These are phyloP conservation scores for Zygosaccharomyces pseudorouxii DNA, from an alignment of 805 yeast species.

Conservation along the genomic window DNA sequence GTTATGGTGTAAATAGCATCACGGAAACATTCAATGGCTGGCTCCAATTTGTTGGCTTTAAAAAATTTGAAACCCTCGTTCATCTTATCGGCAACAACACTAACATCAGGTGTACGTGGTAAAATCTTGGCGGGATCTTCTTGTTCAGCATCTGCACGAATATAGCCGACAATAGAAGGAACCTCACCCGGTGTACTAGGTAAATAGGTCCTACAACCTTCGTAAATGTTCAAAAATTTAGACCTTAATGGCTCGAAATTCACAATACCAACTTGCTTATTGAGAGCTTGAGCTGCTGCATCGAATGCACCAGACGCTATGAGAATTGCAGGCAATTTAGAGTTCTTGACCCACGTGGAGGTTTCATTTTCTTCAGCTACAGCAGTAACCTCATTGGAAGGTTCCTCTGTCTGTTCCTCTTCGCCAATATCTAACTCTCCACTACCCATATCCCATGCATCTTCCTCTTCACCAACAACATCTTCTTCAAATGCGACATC, in stretches of 20 bases:
- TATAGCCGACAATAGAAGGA: slow-evolving; percentile 62
- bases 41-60: slow-evolving; percentile 75
- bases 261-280: slow-evolving; percentile 82
- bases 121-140: slow-evolving; percentile 44
- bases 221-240: slow-evolving; percentile 80
- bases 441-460: slow-evolving; percentile 79
- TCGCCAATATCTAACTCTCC: slow-evolving; percentile 68
- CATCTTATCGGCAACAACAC: slow-evolving; percentile 51
- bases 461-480: slow-evolving; percentile 51
- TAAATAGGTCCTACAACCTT: slow-evolving; percentile 68
- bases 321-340: slow-evolving; percentile 85
- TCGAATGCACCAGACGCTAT: slow-evolving; percentile 96
- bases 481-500: slow-evolving; percentile 42
- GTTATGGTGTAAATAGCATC: slow-evolving; percentile 70
- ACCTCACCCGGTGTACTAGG: slow-evolving; percentile 66
- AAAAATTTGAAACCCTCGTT: slow-evolving; percentile 77
- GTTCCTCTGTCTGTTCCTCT: slow-evolving; percentile 47
- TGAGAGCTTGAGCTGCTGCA: slow-evolving; percentile 87
- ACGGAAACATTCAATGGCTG: slow-evolving; percentile 77
- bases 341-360: slow-evolving; percentile 79
- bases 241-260: slow-evolving; percentile 82
- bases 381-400: slow-evolving; percentile 28
- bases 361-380: slow-evolving; percentile 51
- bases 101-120: slow-evolving; percentile 76
- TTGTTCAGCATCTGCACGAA: slow-evolving; percentile 59